Conservation (phyloP, 202 grass and related monocot genomes). For the Tripidium arundinaceum region DNA sequence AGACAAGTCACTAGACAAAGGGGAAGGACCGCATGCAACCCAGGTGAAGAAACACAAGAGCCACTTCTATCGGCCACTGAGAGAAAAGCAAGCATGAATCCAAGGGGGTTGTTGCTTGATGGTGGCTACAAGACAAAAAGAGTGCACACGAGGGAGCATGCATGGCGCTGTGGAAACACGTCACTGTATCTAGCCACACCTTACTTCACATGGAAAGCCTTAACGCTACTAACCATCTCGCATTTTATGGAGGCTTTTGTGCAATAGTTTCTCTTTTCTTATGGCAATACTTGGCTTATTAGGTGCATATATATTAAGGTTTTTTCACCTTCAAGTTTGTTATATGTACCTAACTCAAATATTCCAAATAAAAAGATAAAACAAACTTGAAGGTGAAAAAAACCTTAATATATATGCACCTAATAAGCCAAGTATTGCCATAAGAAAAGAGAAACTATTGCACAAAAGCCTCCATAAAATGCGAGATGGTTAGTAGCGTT, state of each 20-base stretch:
- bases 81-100: constrained; percentile 11
- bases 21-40: neutral
- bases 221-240: neutral
- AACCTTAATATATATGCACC: neutral
- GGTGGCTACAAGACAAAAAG: constrained; percentile 22
- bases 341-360: neutral
- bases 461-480: neutral
- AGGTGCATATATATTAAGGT: neutral
- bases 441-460: neutral
- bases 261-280: neutral
- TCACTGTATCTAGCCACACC: neutral
- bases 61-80: neutral
- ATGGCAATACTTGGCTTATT: constrained; percentile 3
- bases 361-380: constrained; percentile 2
- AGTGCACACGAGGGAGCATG: neutral
- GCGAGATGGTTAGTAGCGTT: neutral
- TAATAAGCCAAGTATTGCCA: constrained; percentile 7
- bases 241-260: neutral
- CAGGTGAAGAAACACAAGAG: neutral
- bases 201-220: constrained; percentile 15
- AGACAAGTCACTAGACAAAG: neutral
- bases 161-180: neutral
- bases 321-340: neutral
- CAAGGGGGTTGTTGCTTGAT: constrained; percentile 25
- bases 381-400: neutral